Percentiles rank a stretch among this genome's conserved stretches.
These are phyloP conservation scores for Boletus subluridellus DNA, from an alignment of 1,284 basidiomycete species.

Conservation along the genomic window DNA sequence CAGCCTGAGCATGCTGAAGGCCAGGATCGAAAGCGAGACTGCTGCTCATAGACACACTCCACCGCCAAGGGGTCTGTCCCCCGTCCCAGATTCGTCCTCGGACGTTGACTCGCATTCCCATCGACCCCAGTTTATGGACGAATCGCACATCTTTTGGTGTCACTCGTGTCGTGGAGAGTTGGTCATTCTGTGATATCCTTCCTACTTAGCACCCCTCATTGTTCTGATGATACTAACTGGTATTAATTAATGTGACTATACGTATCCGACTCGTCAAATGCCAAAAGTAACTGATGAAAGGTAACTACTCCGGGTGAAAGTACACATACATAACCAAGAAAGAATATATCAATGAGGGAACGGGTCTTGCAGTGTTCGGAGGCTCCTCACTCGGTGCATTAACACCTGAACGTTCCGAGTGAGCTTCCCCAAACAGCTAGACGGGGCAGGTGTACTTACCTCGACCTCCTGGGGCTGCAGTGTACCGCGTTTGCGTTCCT, in stretches of 20 bases:
- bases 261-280: slow-evolving; percentile 10
- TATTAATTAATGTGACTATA: slow-evolving; percentile 27
- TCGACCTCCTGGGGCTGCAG: slow-evolving; percentile 64
- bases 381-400: slow-evolving; percentile 53
- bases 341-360: slow-evolving; percentile 27
- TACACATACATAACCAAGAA: background rate
- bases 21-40: slow-evolving; percentile 77
- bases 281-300: slow-evolving; percentile 5
- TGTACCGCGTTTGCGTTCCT: slow-evolving; percentile 60
- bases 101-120: slow-evolving; percentile 21
- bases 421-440: background rate
- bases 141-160: slow-evolving; percentile 84
- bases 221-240: slow-evolving; percentile 10
- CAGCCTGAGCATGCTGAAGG: slow-evolving; percentile 84
- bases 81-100: slow-evolving; percentile 35
- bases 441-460: slow-evolving; percentile 42
- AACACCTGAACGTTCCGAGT: slow-evolving; percentile 48
- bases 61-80: slow-evolving; percentile 54
- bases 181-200: slow-evolving; percentile 58
- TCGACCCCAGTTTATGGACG: slow-evolving; percentile 72
- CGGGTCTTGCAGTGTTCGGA: slow-evolving; percentile 53
- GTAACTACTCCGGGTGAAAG: background rate
- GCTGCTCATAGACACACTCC: slow-evolving; percentile 36
- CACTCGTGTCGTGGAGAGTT: slow-evolving; percentile 73
- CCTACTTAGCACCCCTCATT: background rate